Evolutionary conservation across 768 basidiomycete genomes (phyloP).

Genomic region (Amanita subjunquillea): DNA sequence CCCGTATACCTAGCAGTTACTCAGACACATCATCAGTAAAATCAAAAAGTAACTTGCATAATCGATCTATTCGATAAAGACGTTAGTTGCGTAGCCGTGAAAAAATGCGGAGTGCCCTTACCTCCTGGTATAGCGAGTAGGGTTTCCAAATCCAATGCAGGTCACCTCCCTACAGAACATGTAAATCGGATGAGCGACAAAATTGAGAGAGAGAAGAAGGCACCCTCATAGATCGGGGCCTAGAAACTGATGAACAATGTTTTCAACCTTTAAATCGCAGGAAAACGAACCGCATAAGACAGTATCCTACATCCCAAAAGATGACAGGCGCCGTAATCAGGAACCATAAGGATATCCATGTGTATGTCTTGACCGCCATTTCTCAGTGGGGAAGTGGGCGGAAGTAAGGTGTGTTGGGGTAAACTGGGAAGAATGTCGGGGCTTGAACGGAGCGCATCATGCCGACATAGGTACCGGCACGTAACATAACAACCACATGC

Average conservation of each 20-base stretch:
- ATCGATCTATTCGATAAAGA: neutral
- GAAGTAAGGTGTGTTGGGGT: neutral
- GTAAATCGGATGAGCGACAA: neutral
- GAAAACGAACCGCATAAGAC: conserved; percentile 57
- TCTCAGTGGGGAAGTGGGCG: neutral
- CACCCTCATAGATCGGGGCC: conserved; percentile 73
- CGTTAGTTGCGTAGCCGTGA: conserved; percentile 6
- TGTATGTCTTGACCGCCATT: conserved; percentile 42
- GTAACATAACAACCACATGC: too few species aligned
- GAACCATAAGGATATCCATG: conserved; percentile 64
- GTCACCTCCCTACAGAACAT: conserved; percentile 53
- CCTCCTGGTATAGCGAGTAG: conserved; percentile 68
- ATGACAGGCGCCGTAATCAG: conserved; percentile 53
- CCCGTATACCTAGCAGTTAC: conserved; percentile 54
- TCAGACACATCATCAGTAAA: neutral
- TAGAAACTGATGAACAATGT: conserved; percentile 14
- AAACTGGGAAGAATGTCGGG: too few species aligned
- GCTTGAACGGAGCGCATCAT: too few species aligned
- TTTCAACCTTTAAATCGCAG: neutral
- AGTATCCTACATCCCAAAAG: conserved; percentile 75
- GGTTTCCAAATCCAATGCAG: conserved; percentile 89
- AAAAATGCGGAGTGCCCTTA: conserved; percentile 26
- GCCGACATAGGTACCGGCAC: too few species aligned
- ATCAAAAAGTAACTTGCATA: conserved; percentile 9
- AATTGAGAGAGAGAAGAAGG: neutral